phyloP scores from a whole-genome alignment of 345 rosid species.

The Clausena lansium region DNA sequence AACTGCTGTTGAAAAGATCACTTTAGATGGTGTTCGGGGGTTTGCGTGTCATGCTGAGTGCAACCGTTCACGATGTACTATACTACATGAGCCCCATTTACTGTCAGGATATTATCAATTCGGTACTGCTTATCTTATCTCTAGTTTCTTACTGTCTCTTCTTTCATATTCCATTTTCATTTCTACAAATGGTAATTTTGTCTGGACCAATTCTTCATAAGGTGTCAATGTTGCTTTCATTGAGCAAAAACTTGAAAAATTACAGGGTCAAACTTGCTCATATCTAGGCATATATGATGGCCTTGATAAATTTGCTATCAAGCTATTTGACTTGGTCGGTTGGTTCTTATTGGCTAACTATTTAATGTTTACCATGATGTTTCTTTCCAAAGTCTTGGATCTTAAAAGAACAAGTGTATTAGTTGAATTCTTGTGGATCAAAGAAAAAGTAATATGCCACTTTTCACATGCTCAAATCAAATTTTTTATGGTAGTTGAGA shows the following conservation, averaged over 20 bases:
- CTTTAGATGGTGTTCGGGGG: conserved; percentile 93
- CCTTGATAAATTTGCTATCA: neutral
- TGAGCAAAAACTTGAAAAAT: neutral
- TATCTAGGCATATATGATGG: neutral
- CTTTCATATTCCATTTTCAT: neutral
- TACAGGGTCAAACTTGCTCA: neutral
- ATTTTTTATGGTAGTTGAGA: neutral
- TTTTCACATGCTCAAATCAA: neutral
- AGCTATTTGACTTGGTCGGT: neutral
- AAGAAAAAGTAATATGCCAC: neutral
- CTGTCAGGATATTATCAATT: conserved; percentile 87
- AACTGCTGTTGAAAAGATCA: conserved; percentile 87
- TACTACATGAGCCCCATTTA: conserved; percentile 98
- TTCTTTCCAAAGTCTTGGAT: neutral
- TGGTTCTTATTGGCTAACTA: neutral
- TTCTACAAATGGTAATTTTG: neutral
- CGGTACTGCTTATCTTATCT: conserved; percentile 48
- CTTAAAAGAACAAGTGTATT: neutral
- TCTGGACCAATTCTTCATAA: neutral
- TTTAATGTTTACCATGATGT: neutral
- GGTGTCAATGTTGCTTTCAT: neutral
- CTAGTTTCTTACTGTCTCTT: neutral
- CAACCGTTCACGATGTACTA: conserved; percentile 94
- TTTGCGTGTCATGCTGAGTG: conserved; percentile 83
- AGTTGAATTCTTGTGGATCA: neutral